Evolutionary conservation across 805 yeast genomes (phyloP).

Genomic region (Sungouiella thailandica): DNA sequence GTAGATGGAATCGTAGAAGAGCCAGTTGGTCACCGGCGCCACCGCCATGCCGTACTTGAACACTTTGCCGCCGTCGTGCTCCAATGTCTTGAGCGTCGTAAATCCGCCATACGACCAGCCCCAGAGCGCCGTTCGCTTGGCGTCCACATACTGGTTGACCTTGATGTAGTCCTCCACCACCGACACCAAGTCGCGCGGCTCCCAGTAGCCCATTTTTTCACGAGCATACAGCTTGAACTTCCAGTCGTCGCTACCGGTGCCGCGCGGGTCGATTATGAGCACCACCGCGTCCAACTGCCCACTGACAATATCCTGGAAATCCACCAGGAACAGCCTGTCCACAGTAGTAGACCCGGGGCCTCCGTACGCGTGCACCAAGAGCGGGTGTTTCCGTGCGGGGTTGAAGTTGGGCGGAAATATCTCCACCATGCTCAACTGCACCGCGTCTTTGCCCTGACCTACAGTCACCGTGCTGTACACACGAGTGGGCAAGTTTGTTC

Average conservation of each 20-base stretch:
- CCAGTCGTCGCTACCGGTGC: conserved; percentile 82
- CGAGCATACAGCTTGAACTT: conserved; percentile 51
- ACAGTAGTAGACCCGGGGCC: conserved; percentile 76
- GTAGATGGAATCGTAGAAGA: conserved; percentile 68
- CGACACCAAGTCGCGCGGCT: conserved; percentile 60
- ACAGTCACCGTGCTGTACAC: conserved; percentile 28
- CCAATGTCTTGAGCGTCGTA: conserved; percentile 67
- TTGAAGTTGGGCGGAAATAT: conserved; percentile 57
- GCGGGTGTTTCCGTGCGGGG: conserved; percentile 46
- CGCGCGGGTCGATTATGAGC: conserved; percentile 71
- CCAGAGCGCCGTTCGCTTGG: conserved; percentile 62
- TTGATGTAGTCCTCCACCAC: conserved; percentile 48
- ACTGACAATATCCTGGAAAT: conserved; percentile 56
- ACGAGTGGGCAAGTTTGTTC: conserved; percentile 48
- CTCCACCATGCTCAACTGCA: conserved; percentile 51
- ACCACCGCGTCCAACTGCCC: conserved; percentile 58
- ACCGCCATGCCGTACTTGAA: conserved; percentile 78
- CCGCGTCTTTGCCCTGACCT: conserved; percentile 27
- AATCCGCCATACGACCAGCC: conserved; percentile 91
- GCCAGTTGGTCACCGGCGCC: conserved; percentile 84
- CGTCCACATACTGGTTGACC: conserved; percentile 44
- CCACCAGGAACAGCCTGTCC: conserved; percentile 41
- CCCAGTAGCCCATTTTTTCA: conserved; percentile 65
- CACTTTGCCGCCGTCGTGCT: conserved; percentile 53
- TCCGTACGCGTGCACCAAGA: conserved; percentile 67